Conservation (phyloP, 2,329 filamentous ascomycete genomes). For the Colletotrichum karsti region DNA sequence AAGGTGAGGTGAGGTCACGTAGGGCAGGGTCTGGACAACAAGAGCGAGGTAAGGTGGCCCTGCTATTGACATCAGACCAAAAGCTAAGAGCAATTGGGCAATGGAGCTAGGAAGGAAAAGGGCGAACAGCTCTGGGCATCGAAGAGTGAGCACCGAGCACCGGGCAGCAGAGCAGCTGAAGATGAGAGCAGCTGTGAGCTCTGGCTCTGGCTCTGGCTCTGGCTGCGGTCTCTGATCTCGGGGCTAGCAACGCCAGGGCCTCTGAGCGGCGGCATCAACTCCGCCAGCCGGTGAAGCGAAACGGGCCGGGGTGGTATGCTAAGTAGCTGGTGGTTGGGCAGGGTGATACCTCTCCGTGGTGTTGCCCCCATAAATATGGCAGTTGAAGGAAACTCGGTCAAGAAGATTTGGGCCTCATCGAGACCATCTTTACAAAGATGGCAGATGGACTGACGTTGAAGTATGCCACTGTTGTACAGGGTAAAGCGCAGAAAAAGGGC, state of each 20-base stretch:
- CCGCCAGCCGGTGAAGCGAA: constrained; percentile 30
- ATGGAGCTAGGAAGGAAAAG: background rate
- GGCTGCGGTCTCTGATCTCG: background rate
- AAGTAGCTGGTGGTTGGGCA: constrained; percentile 25
- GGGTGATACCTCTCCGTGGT: background rate
- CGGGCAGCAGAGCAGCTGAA: background rate
- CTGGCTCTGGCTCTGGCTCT: background rate
- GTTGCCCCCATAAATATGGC: constrained; percentile 11
- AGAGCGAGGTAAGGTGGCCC: background rate
- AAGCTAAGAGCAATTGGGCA: constrained; percentile 16
- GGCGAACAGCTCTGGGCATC: background rate
- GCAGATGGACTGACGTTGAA: constrained; percentile 21
- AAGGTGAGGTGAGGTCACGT: background rate
- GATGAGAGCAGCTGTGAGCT: background rate
- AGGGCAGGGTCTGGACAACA: background rate
- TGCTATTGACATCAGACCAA: constrained; percentile 23
- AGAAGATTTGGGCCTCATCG: constrained; percentile 27
- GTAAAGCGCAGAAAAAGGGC: constrained; percentile 11
- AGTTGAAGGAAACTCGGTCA: constrained; percentile 27
- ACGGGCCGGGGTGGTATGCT: constrained; percentile 20
- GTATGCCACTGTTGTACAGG: constrained; percentile 10
- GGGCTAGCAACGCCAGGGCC: constrained; percentile 21
- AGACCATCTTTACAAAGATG: constrained; percentile 19
- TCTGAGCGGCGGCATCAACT: constrained; percentile 27
- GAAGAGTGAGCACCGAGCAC: background rate